Conservation (phyloP, 495 filamentous ascomycete genomes). For the Entonaema liquescens region DNA sequence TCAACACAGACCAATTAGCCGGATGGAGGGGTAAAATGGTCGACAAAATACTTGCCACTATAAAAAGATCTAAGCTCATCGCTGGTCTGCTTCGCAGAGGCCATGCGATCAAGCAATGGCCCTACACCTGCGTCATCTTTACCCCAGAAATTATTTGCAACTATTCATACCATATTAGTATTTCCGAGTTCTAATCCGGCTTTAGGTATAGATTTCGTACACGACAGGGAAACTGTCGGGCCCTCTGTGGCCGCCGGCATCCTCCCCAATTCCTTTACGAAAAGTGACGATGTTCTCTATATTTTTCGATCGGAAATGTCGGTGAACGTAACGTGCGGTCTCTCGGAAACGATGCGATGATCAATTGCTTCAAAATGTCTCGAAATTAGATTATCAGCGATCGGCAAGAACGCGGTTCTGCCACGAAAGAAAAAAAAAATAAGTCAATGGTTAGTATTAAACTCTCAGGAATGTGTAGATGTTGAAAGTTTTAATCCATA, state of each 20-base stretch:
- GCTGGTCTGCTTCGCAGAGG: slow-evolving; percentile 91
- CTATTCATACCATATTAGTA: slow-evolving; percentile 55
- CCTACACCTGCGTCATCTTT: slow-evolving; percentile 96
- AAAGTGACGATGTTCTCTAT: slow-evolving; percentile 17
- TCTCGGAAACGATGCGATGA: neutral
- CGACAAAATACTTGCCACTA: slow-evolving; percentile 63
- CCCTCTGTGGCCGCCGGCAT: slow-evolving; percentile 47
- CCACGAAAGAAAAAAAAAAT: neutral
- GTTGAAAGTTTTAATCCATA: slow-evolving; percentile 17
- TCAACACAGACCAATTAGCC: slow-evolving; percentile 11
- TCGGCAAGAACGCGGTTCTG: slow-evolving; percentile 2
- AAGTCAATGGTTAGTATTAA: slow-evolving; percentile 11
- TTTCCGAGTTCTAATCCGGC: neutral
- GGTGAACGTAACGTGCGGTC: slow-evolving; percentile 8
- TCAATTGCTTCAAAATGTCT: slow-evolving; percentile 26
- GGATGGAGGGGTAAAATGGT: neutral
- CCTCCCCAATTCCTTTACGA: slow-evolving; percentile 26
- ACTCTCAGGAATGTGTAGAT: slow-evolving; percentile 28
- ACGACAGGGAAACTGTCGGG: slow-evolving; percentile 47
- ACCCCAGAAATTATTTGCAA: slow-evolving; percentile 99
- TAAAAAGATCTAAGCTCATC: slow-evolving; percentile 96
- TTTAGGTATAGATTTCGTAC: slow-evolving; percentile 23
- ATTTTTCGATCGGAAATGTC: neutral
- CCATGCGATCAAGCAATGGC: slow-evolving; percentile 95
- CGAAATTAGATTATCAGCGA: slow-evolving; percentile 32